Evolutionary conservation across 805 yeast species (phyloP).

Genomic region (Suhomyces sp.): DNA sequence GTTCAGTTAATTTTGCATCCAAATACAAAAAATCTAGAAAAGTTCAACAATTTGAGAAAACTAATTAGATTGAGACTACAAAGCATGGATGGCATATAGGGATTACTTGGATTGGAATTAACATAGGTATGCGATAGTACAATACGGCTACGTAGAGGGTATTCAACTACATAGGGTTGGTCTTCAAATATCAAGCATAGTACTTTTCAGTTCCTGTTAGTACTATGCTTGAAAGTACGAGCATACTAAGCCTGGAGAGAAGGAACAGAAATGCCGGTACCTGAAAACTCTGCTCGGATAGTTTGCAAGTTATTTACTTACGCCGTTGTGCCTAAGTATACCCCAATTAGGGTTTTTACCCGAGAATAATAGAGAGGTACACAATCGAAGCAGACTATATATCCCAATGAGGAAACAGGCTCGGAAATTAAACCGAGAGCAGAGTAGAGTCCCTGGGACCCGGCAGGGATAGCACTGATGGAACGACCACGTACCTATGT

Average conservation of each 20-base stretch:
- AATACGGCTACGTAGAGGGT: no score
- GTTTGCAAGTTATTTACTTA: background rate
- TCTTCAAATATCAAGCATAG: no score
- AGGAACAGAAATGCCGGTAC: no score
- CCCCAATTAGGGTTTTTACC: background rate
- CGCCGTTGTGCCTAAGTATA: background rate
- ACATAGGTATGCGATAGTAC: no score
- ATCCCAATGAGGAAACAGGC: background rate
- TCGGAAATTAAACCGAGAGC: background rate
- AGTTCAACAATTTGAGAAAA: background rate
- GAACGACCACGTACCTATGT: no score
- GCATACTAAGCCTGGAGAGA: no score
- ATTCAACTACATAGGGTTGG: no score
- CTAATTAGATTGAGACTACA: no score
- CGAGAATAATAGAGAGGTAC: background rate
- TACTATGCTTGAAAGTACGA: no score
- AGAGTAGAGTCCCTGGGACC: background rate
- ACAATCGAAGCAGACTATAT: background rate
- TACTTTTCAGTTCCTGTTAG: no score
- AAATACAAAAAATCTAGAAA: background rate
- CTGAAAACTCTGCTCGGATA: background rate
- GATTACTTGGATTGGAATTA: background rate
- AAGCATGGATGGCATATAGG: background rate
- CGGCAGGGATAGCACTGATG: background rate
- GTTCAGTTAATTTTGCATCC: background rate